Evolutionary conservation across 2,329 filamentous ascomycete species (phyloP).

Genomic region (Aspergillus fijiensis): DNA sequence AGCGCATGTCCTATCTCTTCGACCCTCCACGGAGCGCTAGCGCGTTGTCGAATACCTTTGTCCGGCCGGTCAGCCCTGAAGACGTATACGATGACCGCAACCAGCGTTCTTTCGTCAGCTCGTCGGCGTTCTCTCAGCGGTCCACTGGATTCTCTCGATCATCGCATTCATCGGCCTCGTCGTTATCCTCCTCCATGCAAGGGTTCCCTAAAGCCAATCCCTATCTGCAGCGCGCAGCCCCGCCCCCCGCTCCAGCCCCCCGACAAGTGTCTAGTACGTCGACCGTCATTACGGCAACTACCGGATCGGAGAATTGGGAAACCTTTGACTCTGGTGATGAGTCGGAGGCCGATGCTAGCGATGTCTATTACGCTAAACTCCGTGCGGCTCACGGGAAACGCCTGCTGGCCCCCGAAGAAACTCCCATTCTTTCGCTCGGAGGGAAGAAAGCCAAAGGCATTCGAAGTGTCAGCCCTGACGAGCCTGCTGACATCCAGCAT

Average conservation of each 20-base stretch:
- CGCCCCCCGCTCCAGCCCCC: conserved; percentile 43
- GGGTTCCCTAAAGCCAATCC: conserved; percentile 37
- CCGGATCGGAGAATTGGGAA: conserved; percentile 95
- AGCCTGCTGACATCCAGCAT: conserved; percentile 42
- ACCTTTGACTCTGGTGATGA: conserved; percentile 86
- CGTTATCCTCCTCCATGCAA: conserved; percentile 33
- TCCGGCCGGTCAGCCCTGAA: conserved; percentile 66
- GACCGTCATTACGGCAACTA: conserved; percentile 62
- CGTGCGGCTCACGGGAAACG: conserved; percentile 68
- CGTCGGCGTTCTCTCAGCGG: conserved; percentile 43
- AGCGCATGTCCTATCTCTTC: conserved; percentile 33
- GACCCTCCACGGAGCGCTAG: conserved; percentile 54
- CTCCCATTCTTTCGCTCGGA: conserved; percentile 28
- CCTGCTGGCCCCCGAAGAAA: conserved; percentile 44
- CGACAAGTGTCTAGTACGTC: conserved; percentile 75
- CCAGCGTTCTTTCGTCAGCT: conserved; percentile 49
- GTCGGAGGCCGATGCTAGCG: conserved; percentile 69
- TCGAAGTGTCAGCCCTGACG: conserved; percentile 47
- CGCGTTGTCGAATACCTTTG: conserved; percentile 49
- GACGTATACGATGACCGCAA: conserved; percentile 77
- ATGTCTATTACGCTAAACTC: conserved; percentile 77
- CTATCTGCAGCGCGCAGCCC: conserved; percentile 37
- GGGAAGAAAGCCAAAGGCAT: conserved; percentile 50
- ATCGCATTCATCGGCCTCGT: conserved; percentile 44
- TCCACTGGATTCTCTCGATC: conserved; percentile 41